Percentiles rank a stretch among this genome's conserved stretches.
These are phyloP conservation scores for Xanthoparmelia taractica DNA, from an alignment of 495 filamentous ascomycete genomes.

Conservation along the genomic window DNA sequence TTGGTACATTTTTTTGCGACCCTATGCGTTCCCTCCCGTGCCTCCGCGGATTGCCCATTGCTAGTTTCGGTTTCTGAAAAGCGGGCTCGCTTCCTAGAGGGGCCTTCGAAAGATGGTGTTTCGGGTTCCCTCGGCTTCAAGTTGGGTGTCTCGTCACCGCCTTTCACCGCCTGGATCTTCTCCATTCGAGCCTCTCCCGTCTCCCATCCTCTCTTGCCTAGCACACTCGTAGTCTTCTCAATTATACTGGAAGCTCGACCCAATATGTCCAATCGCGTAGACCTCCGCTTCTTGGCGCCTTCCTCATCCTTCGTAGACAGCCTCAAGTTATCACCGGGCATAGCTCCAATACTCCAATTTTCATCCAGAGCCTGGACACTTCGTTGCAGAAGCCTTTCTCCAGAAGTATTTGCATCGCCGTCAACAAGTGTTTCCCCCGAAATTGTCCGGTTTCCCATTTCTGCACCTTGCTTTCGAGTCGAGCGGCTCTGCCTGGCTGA, in stretches of 20 bases:
- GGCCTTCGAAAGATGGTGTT: conserved; percentile 28
- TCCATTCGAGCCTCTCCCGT: conserved; percentile 38
- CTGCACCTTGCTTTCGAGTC: conserved; percentile 34
- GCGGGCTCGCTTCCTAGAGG: conserved; percentile 42
- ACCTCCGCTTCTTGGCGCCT: conserved; percentile 29
- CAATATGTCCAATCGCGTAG: conserved; percentile 38
- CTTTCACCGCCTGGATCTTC: conserved; percentile 28
- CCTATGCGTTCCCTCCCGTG: conserved; percentile 33
- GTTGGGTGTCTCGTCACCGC: conserved; percentile 31
- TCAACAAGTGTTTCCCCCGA: conserved; percentile 38
- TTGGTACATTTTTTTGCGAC: conserved; percentile 45
- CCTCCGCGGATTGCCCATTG: conserved; percentile 28
- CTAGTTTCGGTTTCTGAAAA: conserved; percentile 41
- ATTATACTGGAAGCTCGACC: conserved; percentile 40
- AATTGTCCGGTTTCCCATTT: conserved; percentile 33
- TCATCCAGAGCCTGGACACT: conserved; percentile 43
- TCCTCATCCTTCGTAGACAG: conserved; percentile 28
- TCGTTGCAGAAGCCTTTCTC: conserved; percentile 35
- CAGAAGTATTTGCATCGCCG: conserved; percentile 31
- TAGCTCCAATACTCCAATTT: conserved; percentile 33
- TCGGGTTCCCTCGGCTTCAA: conserved; percentile 36
- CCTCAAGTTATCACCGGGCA: conserved; percentile 31
- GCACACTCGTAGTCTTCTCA: conserved; percentile 38
- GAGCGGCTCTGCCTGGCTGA: conserved; percentile 35
- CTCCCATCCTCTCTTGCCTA: conserved; percentile 50